phyloP scores from a whole-genome alignment of 2,329 filamentous ascomycete genomes.

The Rhynchosporium agropyri region DNA sequence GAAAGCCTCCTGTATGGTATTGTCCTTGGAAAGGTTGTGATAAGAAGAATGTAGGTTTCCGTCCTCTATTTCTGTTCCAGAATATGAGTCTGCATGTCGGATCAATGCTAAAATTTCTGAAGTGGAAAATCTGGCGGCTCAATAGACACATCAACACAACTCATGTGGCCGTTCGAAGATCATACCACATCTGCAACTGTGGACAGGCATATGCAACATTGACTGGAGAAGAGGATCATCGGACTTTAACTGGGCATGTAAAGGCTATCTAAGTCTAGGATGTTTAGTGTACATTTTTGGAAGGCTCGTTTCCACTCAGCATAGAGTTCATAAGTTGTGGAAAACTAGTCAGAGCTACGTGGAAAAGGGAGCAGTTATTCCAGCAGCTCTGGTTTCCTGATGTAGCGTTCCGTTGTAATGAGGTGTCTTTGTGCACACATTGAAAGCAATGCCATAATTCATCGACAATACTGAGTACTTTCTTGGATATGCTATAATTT shows the following conservation, averaged over 20 bases:
- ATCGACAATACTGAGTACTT: too few species aligned
- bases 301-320: too few species aligned
- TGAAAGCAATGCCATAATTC: too few species aligned
- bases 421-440: too few species aligned
- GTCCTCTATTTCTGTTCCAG: neutral
- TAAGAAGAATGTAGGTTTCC: neutral
- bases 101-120: neutral
- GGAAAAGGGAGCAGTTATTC: too few species aligned
- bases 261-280: neutral
- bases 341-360: too few species aligned
- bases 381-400: too few species aligned
- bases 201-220: neutral
- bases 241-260: neutral
- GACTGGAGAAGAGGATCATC: neutral
- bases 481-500: too few species aligned
- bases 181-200: neutral
- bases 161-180: neutral
- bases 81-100: neutral
- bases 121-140: neutral
- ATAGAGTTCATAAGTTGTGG: too few species aligned
- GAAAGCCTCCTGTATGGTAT: neutral
- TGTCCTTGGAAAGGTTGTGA: neutral
- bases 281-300: too few species aligned
- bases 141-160: constrained; percentile 2
- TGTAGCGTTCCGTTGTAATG: too few species aligned